Conservation (phyloP, 345 rosid genomes). For the Brassica carinata region DNA sequence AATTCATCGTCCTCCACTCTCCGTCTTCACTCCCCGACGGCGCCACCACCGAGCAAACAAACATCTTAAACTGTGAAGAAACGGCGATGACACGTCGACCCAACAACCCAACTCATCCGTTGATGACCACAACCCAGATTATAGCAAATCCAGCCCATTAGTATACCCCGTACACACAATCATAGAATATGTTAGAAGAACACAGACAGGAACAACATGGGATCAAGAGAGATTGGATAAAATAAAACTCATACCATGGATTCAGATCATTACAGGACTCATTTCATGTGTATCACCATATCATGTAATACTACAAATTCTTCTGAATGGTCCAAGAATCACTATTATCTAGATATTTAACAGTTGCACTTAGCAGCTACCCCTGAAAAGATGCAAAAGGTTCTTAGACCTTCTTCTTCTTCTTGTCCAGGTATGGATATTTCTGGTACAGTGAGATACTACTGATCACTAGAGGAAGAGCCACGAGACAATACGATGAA, state of each 20-base stretch:
- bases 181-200: background rate
- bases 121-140: no score
- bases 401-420: constrained; percentile 62
- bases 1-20: no score
- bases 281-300: constrained; percentile 26
- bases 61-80: no score
- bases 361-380: constrained; percentile 22
- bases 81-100: no score
- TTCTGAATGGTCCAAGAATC: constrained; percentile 28
- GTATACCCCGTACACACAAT: no score
- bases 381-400: background rate
- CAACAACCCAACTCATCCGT: no score
- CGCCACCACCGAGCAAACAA: no score
- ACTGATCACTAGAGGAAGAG: constrained; percentile 80
- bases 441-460: constrained; percentile 93
- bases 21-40: no score
- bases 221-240: background rate
- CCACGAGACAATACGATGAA: constrained; percentile 64
- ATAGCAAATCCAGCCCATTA: no score
- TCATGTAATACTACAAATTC: constrained; percentile 16
- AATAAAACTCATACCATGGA: background rate
- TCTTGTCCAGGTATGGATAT: constrained; percentile 71
- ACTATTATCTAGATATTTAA: constrained; percentile 32
- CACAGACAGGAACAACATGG: background rate
- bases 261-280: constrained; percentile 18